Base-by-base conservation (phyloP, 257 asterid species). In the Nicotiana otophora region DNA sequence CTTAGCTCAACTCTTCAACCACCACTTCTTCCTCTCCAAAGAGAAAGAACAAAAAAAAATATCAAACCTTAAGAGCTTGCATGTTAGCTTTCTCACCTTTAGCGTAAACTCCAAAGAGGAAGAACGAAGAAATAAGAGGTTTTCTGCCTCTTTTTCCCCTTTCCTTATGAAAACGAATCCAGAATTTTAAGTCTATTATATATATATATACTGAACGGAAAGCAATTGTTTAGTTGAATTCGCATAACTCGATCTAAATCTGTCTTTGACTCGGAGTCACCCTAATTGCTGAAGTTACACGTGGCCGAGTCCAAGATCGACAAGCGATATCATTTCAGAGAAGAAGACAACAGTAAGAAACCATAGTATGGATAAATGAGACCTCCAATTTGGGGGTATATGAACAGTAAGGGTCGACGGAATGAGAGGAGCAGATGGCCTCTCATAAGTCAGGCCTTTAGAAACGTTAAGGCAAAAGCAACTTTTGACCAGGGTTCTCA, bases 401-500 rank as follows among this genome's bases (percentile, higher is more conserved):
- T 30, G 70, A 11, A 64, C 34, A 42, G 34, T 42, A 20, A 23
- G 78, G 36, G 5, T 72, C 10, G 36, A 48, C 61, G 34, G 19
- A 53, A 53, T 53, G 58, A 53, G 80, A 28, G 16, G 36, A 31
- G 51, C 46, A 51, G 26, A 75, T 75, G 34, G 80, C 63, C 80
- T 75, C 76, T 53, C 19, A 81, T 16, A 81, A 68, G 83, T 84
- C 80, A 75, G 82, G 83, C 81, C 78, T 81, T 65, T 72, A 46
- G 72, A 51, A 75, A 12, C 60, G 30, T 61, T 77, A 63, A 77
- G 81, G 78, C 68, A 68, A 77, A 63, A 70, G 81, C 83, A 66
- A 60, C 86, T 86, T 86, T 86, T 84, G 89, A 86, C 89, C 81
- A 83, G 84, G 77, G 54, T 28, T 20, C 28, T 75, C 63, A 51